Evolutionary conservation across 345 rosid species (phyloP).

Genomic region (Streptanthus diversifolius): DNA sequence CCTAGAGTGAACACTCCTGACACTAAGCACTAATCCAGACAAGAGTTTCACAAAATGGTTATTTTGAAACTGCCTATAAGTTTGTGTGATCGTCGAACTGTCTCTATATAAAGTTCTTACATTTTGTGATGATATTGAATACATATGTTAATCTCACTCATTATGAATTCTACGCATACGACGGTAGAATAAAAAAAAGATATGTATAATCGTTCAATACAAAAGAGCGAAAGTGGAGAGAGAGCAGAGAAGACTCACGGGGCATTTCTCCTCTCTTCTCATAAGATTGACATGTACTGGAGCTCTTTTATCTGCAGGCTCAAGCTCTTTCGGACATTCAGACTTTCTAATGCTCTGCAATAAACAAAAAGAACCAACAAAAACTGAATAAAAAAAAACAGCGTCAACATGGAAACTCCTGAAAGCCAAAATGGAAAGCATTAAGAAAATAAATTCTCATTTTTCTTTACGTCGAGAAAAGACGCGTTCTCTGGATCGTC

Average conservation of each 20-base stretch:
- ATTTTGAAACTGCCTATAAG: background rate
- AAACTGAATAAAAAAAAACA: background rate
- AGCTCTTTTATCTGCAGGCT: constrained; percentile 80
- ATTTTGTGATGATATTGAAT: background rate
- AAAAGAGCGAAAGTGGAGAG: background rate
- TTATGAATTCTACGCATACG: background rate
- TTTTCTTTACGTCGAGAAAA: constrained; percentile 68
- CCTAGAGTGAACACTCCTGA: too few relatives aligned
- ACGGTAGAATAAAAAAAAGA: background rate
- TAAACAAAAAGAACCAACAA: background rate
- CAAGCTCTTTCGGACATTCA: constrained; percentile 96
- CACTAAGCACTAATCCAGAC: background rate
- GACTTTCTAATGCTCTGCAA: constrained; percentile 82
- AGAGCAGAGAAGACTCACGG: constrained; percentile 49
- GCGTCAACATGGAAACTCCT: background rate
- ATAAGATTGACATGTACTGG: constrained; percentile 81
- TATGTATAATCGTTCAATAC: background rate
- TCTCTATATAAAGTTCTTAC: background rate
- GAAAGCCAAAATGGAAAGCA: background rate
- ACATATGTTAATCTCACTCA: background rate
- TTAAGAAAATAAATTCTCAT: background rate
- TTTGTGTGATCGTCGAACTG: background rate
- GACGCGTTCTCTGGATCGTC: constrained; percentile 92
- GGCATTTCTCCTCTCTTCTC: constrained; percentile 65
- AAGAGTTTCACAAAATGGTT: background rate